Conservation (phyloP, 2,329 filamentous ascomycete species). For the Epichloe bromicola region DNA sequence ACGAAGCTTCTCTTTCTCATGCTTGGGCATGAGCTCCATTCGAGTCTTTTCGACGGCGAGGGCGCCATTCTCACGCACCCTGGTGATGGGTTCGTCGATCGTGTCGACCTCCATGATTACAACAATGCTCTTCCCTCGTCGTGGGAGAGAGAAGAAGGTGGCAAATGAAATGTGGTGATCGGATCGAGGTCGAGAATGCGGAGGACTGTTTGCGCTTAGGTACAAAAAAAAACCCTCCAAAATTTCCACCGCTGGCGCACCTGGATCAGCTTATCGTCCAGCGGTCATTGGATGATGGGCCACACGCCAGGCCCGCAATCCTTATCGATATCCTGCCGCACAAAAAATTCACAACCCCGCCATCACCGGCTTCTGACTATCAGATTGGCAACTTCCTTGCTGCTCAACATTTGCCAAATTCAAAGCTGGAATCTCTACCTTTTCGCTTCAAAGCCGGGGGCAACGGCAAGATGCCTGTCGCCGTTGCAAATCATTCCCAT, state of each 20-base stretch:
- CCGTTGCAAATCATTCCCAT: slow-evolving; percentile 63
- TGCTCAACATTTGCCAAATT: slow-evolving; percentile 9
- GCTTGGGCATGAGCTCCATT: slow-evolving; percentile 37
- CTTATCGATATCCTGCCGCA: slow-evolving; percentile 24
- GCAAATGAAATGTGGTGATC: neutral
- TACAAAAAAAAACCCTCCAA: slow-evolving; percentile 13
- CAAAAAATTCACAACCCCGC: slow-evolving; percentile 27
- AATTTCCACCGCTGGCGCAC: slow-evolving; percentile 20
- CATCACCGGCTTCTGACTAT: slow-evolving; percentile 11
- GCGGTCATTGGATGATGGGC: slow-evolving; percentile 12
- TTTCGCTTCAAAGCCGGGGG: slow-evolving; percentile 80
- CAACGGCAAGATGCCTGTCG: slow-evolving; percentile 61
- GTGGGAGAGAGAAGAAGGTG: neutral
- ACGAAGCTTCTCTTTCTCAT: slow-evolving; percentile 37
- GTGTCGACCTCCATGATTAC: slow-evolving; percentile 26
- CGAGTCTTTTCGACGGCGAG: slow-evolving; percentile 34
- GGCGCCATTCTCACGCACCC: slow-evolving; percentile 38
- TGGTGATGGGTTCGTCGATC: slow-evolving; percentile 20
- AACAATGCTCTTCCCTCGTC: slow-evolving; percentile 7
- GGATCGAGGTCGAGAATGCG: neutral
- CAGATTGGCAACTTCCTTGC: neutral
- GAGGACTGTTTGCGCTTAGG: neutral
- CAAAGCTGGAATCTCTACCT: slow-evolving; percentile 56
- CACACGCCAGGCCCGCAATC: neutral
- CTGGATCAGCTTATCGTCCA: slow-evolving; percentile 14